Conservation (phyloP, 139 green algal species). For the Parachlorella kessleri region DNA sequence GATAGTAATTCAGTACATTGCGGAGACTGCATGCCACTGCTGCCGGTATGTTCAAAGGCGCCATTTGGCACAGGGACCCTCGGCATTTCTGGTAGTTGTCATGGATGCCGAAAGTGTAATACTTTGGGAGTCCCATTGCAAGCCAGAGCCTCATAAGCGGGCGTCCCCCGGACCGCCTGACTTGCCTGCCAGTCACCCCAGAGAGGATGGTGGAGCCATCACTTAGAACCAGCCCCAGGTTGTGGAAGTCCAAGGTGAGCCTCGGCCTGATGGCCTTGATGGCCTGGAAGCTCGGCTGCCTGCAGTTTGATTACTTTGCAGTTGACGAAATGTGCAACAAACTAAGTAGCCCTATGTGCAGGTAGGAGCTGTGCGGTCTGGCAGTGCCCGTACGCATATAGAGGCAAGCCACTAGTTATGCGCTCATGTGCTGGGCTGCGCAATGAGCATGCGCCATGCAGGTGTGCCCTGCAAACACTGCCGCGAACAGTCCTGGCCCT, state of each 20-base stretch:
- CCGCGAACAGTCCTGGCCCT: background rate
- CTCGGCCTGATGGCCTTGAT: no score
- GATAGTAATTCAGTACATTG: no score
- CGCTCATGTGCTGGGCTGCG: background rate
- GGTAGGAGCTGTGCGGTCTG: background rate
- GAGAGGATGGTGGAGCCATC: no score
- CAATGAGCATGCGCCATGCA: conserved; percentile 9
- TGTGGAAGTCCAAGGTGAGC: no score
- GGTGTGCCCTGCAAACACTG: conserved; percentile 10
- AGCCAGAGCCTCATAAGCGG: background rate
- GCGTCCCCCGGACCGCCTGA: background rate
- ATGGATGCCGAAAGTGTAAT: background rate
- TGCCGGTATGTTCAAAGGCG: no score
- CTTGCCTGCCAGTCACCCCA: no score
- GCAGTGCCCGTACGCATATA: conserved; percentile 5
- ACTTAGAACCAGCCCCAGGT: no score
- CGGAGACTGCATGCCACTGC: no score
- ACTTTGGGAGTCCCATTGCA: background rate
- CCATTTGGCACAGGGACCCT: background rate
- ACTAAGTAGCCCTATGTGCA: background rate
- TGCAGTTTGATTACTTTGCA: no score
- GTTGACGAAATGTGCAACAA: no score
- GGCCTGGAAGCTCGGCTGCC: no score
- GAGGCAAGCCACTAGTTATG: conserved; percentile 25
- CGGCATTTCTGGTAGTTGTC: background rate